Evolutionary conservation across 2,329 filamentous ascomycete species (phyloP), one percentile per base, ranked within the genome.

Genomic region (Helotiales sp.): DNA sequence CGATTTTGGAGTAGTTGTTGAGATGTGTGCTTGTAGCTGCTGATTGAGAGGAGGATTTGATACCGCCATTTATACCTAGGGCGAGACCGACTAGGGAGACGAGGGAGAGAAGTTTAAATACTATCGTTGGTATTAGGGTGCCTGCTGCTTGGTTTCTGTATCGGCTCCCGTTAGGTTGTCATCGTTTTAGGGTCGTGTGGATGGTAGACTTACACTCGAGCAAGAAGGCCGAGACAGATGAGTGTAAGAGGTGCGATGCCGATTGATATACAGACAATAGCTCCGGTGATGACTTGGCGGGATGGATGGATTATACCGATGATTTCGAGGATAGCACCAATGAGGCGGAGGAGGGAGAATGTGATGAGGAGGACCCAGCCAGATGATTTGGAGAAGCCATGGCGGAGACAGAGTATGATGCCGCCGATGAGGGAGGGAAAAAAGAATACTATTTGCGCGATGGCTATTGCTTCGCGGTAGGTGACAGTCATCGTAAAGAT

Each of bases 371-470:
- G 40, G 25, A 55, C 24, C 46, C 47, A 59, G 34, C 57, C 52
- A 5, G 52, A 51, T 12, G 15, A 38, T 6, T 25, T 50, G 17
- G 33, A 29, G 25, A 59, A 59, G 30, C 57, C 52, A 40, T 55
- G 57, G 1, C 52, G 52, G 5, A 52, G 1, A 13, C 34, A 44
- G 3, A 59, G 22, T 64, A 62, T 5, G 62, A 67, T 48, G 67
- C 40, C 50, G 3, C 30, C 24, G 15, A 48, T 2, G 5, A 52
- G 17, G 0, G 40, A 22, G 8, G 40, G 30, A 10, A 36, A 17
- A 27, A 38, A 57, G 44, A 57, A 57, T n/a, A 36, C 33, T 8
- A 57, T 33, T 19, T 54, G 52, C 10, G 17, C 27, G 8, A 54
- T 46, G 7, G 52, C 52, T 2, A 54, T 27, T 8, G 17, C 52